phyloP scores from a whole-genome alignment of 2,329 filamentous ascomycete genomes.

The Diaporthe citri region DNA sequence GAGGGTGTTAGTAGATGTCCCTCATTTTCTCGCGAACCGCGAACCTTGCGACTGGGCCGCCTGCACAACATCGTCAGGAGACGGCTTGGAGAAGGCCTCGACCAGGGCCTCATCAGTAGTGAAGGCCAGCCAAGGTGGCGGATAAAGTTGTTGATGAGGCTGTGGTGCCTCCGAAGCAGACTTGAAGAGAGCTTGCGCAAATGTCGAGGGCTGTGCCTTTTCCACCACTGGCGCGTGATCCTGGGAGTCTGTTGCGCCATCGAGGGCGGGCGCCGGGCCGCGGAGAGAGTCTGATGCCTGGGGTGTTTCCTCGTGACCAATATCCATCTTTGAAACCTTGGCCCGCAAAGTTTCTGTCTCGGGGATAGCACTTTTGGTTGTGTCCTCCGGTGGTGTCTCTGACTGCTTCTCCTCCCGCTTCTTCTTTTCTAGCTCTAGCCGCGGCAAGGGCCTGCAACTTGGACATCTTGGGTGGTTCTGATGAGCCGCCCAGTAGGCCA shows the following conservation, averaged over 20 bases:
- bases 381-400: constrained; percentile 16
- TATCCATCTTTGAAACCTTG: background rate
- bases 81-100: constrained; percentile 84
- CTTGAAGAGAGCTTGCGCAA: constrained; percentile 67
- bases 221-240: background rate
- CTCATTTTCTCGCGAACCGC: constrained; percentile 66
- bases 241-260: constrained; percentile 18
- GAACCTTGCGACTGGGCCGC: constrained; percentile 92
- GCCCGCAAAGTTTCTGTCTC: background rate
- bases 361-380: constrained; percentile 6
- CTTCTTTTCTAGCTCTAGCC: constrained; percentile 84
- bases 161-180: constrained; percentile 47
- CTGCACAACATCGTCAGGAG: constrained; percentile 90
- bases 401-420: constrained; percentile 65
- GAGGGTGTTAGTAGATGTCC: constrained; percentile 64
- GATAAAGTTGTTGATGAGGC: constrained; percentile 49
- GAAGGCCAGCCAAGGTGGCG: constrained; percentile 64
- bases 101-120: constrained; percentile 58
- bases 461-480: constrained; percentile 77
- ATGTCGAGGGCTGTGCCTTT: constrained; percentile 62
- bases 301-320: background rate
- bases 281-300: background rate
- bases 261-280: background rate
- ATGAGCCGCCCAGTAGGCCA: constrained; percentile 83
- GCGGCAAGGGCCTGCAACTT: constrained; percentile 93